phyloP scores from a whole-genome alignment of 768 basidiomycete species.

The Pulveroboletus sp. region DNA sequence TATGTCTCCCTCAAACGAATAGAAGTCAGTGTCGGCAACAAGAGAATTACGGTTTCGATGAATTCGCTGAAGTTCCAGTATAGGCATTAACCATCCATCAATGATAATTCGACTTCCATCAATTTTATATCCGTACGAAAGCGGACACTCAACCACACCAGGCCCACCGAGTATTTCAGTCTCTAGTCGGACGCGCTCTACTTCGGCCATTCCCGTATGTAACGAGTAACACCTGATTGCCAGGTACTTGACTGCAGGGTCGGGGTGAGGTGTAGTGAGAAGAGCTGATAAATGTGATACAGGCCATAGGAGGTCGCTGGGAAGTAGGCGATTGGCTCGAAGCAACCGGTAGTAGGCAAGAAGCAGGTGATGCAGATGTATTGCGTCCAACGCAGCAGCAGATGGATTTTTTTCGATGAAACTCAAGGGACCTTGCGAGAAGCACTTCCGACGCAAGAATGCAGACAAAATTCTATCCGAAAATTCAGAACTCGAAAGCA shows the following conservation, averaged over 20 bases:
- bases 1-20: constrained; percentile 34
- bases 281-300: constrained; percentile 38
- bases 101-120: constrained; percentile 42
- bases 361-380: constrained; percentile 62
- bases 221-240: constrained; percentile 75
- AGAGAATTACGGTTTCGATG: constrained; percentile 45
- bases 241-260: constrained; percentile 60
- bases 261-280: constrained; percentile 49
- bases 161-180: constrained; percentile 53
- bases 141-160: constrained; percentile 54
- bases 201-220: constrained; percentile 76
- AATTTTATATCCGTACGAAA: constrained; percentile 50
- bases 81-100: constrained; percentile 82
- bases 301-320: constrained; percentile 59
- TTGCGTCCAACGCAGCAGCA: constrained; percentile 32
- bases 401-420: constrained; percentile 33
- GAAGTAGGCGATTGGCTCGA: constrained; percentile 65
- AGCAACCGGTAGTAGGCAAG: constrained; percentile 81
- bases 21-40: constrained; percentile 44
- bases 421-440: constrained; percentile 52
- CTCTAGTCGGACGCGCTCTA: constrained; percentile 65
- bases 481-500: neutral
- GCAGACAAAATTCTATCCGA: constrained; percentile 49
- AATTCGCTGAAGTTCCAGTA: constrained; percentile 62
- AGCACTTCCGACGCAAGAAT: constrained; percentile 41